A percentile compares a stretch with the other conserved stretches of the same genome.
phyloP scores from a whole-genome alignment of 805 yeast species.

The Suhomyces canberraensis region DNA sequence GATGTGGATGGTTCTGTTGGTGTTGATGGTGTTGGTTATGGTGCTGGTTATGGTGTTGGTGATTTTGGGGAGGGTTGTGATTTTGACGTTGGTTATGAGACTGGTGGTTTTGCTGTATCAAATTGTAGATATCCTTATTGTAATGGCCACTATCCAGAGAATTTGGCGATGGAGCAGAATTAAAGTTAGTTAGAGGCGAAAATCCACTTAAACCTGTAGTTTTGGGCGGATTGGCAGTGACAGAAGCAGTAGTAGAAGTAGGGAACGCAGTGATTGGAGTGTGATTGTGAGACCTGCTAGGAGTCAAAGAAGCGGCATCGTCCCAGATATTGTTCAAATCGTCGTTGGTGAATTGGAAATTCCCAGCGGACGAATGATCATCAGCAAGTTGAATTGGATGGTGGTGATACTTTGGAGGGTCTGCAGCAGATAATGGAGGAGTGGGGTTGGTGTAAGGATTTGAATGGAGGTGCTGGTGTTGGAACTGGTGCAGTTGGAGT shows the following conservation, averaged over 20 bases:
- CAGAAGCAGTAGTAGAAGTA: conserved; percentile 2
- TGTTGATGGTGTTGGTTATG: neutral
- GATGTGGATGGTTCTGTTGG: neutral
- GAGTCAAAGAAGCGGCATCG: conserved; percentile 6
- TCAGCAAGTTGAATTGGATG: conserved; percentile 2
- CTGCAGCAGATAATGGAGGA: conserved; percentile 4
- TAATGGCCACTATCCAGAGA: conserved; percentile 1
- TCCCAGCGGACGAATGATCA: conserved; percentile 6
- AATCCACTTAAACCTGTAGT: conserved; percentile 2
- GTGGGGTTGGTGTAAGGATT: conserved; percentile 7
- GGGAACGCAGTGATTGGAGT: conserved; percentile 3
- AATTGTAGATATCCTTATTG: neutral
- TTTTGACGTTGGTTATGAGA: neutral
- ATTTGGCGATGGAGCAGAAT: conserved; percentile 4
- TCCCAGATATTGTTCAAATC: conserved; percentile 13
- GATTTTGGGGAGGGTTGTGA: neutral
- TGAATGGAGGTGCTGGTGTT: conserved; percentile 1
- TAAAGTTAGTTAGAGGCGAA: conserved; percentile 8
- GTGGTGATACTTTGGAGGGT: conserved; percentile 5
- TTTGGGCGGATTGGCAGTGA: conserved; percentile 3
- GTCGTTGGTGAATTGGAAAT: conserved; percentile 9
- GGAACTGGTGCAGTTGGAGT: conserved; percentile 2
- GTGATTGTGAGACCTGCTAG: conserved; percentile 7
- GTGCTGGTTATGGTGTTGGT: neutral
- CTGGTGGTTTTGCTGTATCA: neutral